These are phyloP conservation scores for Kluyveromyces lactis DNA, from an alignment of 805 yeast genomes.

Conservation along the genomic window DNA sequence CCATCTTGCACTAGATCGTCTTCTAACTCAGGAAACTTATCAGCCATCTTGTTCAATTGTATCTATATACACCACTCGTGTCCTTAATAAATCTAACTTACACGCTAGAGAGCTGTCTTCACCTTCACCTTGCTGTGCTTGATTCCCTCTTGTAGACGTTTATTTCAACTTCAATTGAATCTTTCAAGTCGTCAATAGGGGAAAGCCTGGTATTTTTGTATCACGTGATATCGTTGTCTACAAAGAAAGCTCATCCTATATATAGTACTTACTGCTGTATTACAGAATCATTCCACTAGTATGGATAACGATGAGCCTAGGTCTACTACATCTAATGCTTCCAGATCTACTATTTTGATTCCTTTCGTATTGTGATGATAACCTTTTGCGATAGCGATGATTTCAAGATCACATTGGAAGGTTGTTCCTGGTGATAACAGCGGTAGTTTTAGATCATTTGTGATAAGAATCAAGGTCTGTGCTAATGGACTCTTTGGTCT, in stretches of 20 bases:
- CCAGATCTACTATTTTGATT: slow-evolving; percentile 25
- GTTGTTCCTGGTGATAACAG: slow-evolving; percentile 22
- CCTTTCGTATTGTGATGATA: slow-evolving; percentile 25
- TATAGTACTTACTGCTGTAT: no score
- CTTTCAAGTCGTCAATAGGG: no score
- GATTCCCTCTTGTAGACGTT: no score
- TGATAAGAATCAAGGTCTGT: slow-evolving; percentile 25
- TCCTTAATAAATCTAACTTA: no score
- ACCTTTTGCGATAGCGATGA: slow-evolving; percentile 25
- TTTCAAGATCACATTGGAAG: slow-evolving; percentile 20
- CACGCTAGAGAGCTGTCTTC: no score
- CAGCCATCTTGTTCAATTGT: slow-evolving; percentile 43
- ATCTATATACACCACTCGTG: neutral
- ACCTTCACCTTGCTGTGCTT: no score
- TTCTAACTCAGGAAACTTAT: slow-evolving; percentile 67
- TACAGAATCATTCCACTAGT: slow-evolving; percentile 13
- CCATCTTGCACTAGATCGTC: slow-evolving; percentile 29
- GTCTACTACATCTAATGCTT: slow-evolving; percentile 23
- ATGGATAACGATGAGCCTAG: slow-evolving; percentile 23
- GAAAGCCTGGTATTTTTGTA: no score
- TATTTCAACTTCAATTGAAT: no score
- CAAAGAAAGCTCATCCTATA: no score
- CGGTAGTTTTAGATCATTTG: slow-evolving; percentile 28
- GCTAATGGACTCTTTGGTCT: slow-evolving; percentile 17
- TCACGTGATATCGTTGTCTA: no score